These are phyloP conservation scores for Rubia occidens DNA, from an alignment of 305 asterid genomes.

Conservation along the genomic window DNA sequence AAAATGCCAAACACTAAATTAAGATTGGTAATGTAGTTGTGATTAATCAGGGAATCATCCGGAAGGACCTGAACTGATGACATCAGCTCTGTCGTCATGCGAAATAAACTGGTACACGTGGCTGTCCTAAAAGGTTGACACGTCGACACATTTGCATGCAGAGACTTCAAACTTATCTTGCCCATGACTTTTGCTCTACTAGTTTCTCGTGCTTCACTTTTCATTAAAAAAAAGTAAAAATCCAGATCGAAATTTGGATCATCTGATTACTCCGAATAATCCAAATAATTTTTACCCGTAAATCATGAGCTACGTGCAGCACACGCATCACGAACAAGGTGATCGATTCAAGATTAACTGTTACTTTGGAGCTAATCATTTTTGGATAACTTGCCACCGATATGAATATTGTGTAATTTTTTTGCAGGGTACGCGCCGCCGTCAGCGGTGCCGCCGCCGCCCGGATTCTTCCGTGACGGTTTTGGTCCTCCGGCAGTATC, in stretches of 20 bases:
- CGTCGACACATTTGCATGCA: neutral
- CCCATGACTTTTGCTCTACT: neutral
- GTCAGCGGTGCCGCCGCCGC: slow-evolving; percentile 23
- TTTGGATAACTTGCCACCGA: neutral
- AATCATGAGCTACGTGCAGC: slow-evolving; percentile 6
- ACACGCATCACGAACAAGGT: slow-evolving; percentile 1
- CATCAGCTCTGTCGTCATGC: neutral
- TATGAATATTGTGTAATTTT: no score
- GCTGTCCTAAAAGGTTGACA: neutral
- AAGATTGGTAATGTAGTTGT: no score
- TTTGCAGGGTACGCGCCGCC: slow-evolving; percentile 20
- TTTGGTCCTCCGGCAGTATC: slow-evolving; percentile 19
- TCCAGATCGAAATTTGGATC: neutral
- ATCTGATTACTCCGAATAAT: neutral
- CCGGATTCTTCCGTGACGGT: slow-evolving; percentile 19
- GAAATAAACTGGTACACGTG: neutral
- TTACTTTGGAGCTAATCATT: neutral
- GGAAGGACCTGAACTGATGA: no score
- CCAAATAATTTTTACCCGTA: neutral
- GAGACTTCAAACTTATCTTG: neutral
- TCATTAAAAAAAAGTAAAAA: neutral
- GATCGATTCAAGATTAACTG: neutral
- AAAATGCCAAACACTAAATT: no score
- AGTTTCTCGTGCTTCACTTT: neutral
- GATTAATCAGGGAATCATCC: no score